Percentiles rank a stretch among this genome's conserved stretches.
Evolutionary conservation across 2,329 filamentous ascomycete species (phyloP).

Genomic region (Aureobasidium sp.): DNA sequence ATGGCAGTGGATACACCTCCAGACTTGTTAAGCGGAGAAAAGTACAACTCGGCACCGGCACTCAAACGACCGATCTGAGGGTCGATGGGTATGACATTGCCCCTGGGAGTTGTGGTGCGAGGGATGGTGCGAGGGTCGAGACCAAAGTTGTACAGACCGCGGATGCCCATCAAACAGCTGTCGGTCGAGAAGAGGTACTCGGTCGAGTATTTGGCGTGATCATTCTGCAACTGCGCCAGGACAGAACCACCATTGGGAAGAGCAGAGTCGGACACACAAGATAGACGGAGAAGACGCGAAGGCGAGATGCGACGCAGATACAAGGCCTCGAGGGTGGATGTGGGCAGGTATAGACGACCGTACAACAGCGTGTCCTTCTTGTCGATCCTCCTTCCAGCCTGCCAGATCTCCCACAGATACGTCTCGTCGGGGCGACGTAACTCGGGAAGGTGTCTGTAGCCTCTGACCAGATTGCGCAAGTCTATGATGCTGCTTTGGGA

Average conservation of each 20-base stretch:
- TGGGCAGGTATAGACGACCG: slow-evolving; percentile 73
- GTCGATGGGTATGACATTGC: slow-evolving; percentile 34
- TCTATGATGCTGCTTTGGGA: slow-evolving; percentile 70
- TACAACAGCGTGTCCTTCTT: slow-evolving; percentile 60
- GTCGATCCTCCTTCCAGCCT: slow-evolving; percentile 43
- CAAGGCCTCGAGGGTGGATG: slow-evolving; percentile 77
- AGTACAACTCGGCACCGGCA: slow-evolving; percentile 88
- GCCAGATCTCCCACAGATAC: slow-evolving; percentile 50
- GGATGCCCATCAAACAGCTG: slow-evolving; percentile 76
- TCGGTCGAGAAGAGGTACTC: slow-evolving; percentile 92
- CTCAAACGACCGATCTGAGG: slow-evolving; percentile 76
- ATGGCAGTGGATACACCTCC: slow-evolving; percentile 84
- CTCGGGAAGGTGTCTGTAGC: slow-evolving; percentile 72
- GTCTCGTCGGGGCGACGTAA: slow-evolving; percentile 47
- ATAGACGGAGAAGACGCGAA: slow-evolving; percentile 71
- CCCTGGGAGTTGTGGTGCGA: slow-evolving; percentile 21
- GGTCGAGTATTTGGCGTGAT: slow-evolving; percentile 77
- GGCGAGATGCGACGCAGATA: slow-evolving; percentile 73
- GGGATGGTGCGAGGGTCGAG: slow-evolving; percentile 49
- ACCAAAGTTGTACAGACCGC: slow-evolving; percentile 93
- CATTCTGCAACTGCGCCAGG: slow-evolving; percentile 68
- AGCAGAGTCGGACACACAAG: slow-evolving; percentile 65
- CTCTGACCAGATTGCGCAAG: slow-evolving; percentile 68
- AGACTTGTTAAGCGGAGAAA: slow-evolving; percentile 89
- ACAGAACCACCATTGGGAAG: slow-evolving; percentile 71